A percentile compares a stretch with the other conserved stretches of the same genome.
These are phyloP conservation scores for Tuber microsphaerosporum DNA, from an alignment of 495 filamentous ascomycete genomes.

Conservation along the genomic window DNA sequence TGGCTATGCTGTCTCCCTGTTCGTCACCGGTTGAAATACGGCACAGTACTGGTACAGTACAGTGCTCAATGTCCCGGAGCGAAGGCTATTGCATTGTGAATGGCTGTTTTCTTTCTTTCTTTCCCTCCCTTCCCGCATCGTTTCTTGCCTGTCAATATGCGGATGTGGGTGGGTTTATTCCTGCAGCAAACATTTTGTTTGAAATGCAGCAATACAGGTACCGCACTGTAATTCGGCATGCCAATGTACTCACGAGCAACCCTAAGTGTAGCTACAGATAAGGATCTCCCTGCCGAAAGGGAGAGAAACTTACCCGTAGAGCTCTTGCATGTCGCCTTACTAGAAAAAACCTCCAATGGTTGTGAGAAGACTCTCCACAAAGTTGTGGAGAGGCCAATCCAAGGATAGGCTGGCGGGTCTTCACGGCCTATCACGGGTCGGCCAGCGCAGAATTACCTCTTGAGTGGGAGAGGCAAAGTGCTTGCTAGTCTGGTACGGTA, in stretches of 20 bases:
- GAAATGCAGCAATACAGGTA: conserved; percentile 5
- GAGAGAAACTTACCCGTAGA: neutral
- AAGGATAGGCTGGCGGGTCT: neutral
- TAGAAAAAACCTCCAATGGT: conserved; percentile 11
- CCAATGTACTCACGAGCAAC: neutral
- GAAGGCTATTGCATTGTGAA: neutral
- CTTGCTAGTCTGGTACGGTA: neutral
- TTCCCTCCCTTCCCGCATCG: neutral
- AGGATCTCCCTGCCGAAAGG: conserved; percentile 20
- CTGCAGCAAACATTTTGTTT: neutral
- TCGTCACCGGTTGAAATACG: conserved; percentile 12
- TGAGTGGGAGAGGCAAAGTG: neutral
- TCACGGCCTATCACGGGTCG: neutral
- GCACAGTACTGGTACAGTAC: neutral
- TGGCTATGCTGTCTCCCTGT: neutral
- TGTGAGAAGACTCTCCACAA: conserved; percentile 3
- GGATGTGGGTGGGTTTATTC: neutral
- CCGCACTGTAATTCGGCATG: neutral
- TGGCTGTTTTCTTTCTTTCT: neutral
- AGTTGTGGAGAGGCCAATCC: conserved; percentile 8
- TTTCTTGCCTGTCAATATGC: neutral
- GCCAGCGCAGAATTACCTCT: neutral
- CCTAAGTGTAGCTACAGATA: conserved; percentile 12
- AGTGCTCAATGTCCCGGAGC: neutral
- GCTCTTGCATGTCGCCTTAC: conserved; percentile 3